Percentiles rank a stretch among this genome's conserved stretches.
Evolutionary conservation across 495 filamentous ascomycete genomes (phyloP).

Genomic region (Sphaerosporella brunnea): DNA sequence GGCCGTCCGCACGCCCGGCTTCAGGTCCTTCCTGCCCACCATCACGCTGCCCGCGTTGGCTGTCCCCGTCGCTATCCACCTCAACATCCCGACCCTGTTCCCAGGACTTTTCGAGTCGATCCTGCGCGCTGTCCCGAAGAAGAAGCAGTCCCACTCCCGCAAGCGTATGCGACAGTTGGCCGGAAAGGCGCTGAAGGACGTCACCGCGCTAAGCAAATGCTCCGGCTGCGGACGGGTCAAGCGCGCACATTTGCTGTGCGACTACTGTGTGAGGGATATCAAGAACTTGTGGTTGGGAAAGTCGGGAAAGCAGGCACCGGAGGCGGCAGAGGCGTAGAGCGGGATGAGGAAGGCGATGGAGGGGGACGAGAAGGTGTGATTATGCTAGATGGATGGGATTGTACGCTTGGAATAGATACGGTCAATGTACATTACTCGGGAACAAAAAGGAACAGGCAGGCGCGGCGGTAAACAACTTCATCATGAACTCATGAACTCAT

Average conservation of each 20-base stretch:
- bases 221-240: slow-evolving; percentile 75
- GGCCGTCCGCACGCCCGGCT: slow-evolving; percentile 19
- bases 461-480: too few species aligned
- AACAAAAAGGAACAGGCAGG: too few species aligned
- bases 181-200: slow-evolving; percentile 82
- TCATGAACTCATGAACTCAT: too few species aligned
- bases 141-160: slow-evolving; percentile 96
- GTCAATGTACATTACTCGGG: background rate
- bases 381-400: background rate
- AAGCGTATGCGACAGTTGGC: slow-evolving; percentile 83
- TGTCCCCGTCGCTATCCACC: slow-evolving; percentile 38
- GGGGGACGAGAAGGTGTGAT: background rate
- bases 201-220: slow-evolving; percentile 68
- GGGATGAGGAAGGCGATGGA: background rate
- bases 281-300: slow-evolving; percentile 27
- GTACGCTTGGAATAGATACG: too few species aligned
- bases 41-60: slow-evolving; percentile 32
- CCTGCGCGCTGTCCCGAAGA: slow-evolving; percentile 87
- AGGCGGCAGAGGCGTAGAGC: background rate
- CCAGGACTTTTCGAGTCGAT: slow-evolving; percentile 79
- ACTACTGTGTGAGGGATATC: slow-evolving; percentile 59
- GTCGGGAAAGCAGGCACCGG: slow-evolving; percentile 1
- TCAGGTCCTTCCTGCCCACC: slow-evolving; percentile 27
- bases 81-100: slow-evolving; percentile 42
- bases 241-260: slow-evolving; percentile 70